A percentile compares a stretch with the other conserved stretches of the same genome.
phyloP scores from a whole-genome alignment of 768 basidiomycete genomes.

The Amanita molliuscula region DNA sequence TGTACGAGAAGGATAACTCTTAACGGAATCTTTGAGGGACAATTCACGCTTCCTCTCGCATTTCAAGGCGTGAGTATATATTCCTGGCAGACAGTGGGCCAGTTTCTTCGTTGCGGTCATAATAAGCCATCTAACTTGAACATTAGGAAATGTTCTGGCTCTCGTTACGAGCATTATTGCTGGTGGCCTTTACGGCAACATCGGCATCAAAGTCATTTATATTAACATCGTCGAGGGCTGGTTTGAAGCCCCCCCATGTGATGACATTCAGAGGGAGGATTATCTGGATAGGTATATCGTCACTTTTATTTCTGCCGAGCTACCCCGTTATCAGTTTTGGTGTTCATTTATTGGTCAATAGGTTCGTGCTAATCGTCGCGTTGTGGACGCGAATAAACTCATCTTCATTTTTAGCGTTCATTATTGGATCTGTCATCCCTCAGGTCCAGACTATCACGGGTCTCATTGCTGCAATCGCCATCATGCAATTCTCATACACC shows the following conservation, averaged over 20 bases:
- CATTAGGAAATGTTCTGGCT: slow-evolving; percentile 33
- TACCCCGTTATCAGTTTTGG: slow-evolving; percentile 17
- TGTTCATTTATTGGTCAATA: slow-evolving; percentile 28
- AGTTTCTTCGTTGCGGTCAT: slow-evolving; percentile 5
- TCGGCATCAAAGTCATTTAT: slow-evolving; percentile 51
- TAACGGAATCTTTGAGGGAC: slow-evolving; percentile 26
- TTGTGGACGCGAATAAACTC: slow-evolving; percentile 48
- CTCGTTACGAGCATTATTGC: slow-evolving; percentile 47
- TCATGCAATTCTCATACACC: slow-evolving; percentile 51
- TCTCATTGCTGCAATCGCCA: slow-evolving; percentile 46
- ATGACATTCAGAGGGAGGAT: slow-evolving; percentile 29
- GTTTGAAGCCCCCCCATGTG: slow-evolving; percentile 39
- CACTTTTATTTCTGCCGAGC: background rate
- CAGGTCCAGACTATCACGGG: slow-evolving; percentile 45
- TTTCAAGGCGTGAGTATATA: slow-evolving; percentile 36
- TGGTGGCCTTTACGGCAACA: slow-evolving; percentile 54
- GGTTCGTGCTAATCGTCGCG: slow-evolving; percentile 41
- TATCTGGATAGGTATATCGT: slow-evolving; percentile 31
- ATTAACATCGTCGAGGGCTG: slow-evolving; percentile 40
- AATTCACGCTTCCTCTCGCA: slow-evolving; percentile 41
- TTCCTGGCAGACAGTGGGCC: slow-evolving; percentile 37
- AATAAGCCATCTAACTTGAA: background rate
- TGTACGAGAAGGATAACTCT: background rate
- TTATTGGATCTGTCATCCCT: slow-evolving; percentile 39
- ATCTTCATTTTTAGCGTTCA: slow-evolving; percentile 29